Conservation (phyloP, 1,284 basidiomycete genomes). For the Irpex sp. region DNA sequence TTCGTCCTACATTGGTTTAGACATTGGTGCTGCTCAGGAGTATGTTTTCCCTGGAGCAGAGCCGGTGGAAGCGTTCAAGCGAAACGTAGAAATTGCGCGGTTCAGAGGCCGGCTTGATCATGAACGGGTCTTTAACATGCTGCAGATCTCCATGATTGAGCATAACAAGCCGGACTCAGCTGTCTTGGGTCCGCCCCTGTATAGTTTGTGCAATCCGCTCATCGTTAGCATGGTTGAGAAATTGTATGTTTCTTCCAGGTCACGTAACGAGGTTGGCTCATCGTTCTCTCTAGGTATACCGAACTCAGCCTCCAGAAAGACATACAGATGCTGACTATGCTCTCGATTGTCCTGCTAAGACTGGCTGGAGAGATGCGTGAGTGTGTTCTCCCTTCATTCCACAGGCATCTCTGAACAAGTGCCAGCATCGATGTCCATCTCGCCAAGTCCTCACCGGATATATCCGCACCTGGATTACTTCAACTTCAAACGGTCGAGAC, state of each 20-base stretch:
- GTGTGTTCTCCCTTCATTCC: conserved; percentile 5
- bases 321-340: conserved; percentile 79
- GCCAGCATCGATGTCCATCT: background rate
- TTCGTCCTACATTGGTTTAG: conserved; percentile 50
- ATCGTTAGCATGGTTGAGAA: conserved; percentile 20
- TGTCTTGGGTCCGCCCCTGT: background rate
- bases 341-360: conserved; percentile 61
- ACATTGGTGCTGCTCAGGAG: conserved; percentile 56
- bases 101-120: conserved; percentile 64
- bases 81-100: conserved; percentile 59
- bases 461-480: conserved; percentile 12
- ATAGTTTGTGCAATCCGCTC: conserved; percentile 10
- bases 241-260: conserved; percentile 19
- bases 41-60: conserved; percentile 53
- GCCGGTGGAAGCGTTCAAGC: conserved; percentile 48
- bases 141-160: conserved; percentile 48
- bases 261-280: background rate
- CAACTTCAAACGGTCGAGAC: conserved; percentile 9
- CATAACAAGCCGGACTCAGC: background rate
- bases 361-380: conserved; percentile 25
- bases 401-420: background rate
- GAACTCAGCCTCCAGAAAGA: conserved; percentile 67
- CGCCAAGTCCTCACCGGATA: conserved; percentile 7
- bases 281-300: conserved; percentile 45
- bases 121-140: conserved; percentile 66